Conservation (phyloP, 2,329 filamentous ascomycete species). For the Botrytis medusae region DNA sequence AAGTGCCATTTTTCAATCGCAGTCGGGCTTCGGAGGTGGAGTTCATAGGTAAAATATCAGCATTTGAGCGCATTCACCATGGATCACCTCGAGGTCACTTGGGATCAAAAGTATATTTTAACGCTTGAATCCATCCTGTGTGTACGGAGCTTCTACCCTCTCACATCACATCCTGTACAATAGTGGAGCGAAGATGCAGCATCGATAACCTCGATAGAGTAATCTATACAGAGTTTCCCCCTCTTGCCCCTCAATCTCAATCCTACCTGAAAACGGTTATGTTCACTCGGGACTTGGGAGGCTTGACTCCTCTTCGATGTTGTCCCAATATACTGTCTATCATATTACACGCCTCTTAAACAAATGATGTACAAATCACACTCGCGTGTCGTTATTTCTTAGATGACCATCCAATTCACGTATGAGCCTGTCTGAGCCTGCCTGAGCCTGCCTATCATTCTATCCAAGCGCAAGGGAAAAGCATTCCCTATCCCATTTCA, state of each 20-base stretch:
- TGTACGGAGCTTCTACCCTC: background rate
- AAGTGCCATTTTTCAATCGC: background rate
- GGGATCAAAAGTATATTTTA: background rate
- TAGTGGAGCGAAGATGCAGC: constrained; percentile 1
- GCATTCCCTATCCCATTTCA: background rate
- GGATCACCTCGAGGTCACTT: background rate
- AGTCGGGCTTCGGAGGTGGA: background rate
- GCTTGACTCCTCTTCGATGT: background rate
- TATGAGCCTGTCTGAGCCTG: background rate
- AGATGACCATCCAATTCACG: background rate
- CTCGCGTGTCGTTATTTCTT: background rate
- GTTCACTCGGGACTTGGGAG: background rate
- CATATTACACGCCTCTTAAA: background rate
- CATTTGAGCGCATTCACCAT: background rate
- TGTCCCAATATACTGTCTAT: background rate
- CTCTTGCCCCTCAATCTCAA: constrained; percentile 15
- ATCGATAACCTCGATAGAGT: background rate
- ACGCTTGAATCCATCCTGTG: background rate
- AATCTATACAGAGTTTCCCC: background rate
- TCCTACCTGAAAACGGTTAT: background rate
- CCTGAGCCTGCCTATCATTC: background rate
- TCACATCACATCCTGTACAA: background rate
- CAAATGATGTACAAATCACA: background rate
- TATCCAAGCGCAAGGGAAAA: background rate
- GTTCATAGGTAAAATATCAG: background rate